Base-by-base conservation (phyloP, 805 yeast genomes). In the Saccharomycopsis microspora region DNA sequence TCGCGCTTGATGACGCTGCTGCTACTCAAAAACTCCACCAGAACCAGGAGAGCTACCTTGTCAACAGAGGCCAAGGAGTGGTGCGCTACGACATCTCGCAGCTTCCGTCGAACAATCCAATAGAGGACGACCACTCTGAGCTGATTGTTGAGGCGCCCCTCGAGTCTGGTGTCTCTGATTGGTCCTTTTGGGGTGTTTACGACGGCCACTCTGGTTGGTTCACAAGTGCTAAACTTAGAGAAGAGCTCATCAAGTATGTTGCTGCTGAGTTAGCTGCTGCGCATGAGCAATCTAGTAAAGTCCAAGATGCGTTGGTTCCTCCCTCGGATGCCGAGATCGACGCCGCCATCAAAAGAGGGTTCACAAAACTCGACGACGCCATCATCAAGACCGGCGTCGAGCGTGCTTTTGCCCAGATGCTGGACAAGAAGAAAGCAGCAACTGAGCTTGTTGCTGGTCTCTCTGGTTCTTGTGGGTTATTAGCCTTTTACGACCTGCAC, bases 161-260 rank as follows among this genome's bases (percentile, higher is more conserved):
- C n/a, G 62, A 69, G 43, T 54, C 52, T n/a, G 60, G 73, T 54
- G 55, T 58, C 28, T 64, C 68, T 5, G 96, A 90, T 62, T 82
- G 96, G 84, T 83, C 85, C 75, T 87, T 93, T 60, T 93, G 95
- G 76, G 96, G 97, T 4, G 78, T 93, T 0, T 90, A 82, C 61
- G 98, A 93, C 64, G 98, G 98, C 8, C 98, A 93, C 64, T 88
- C 95, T 3, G 98, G 98, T 28, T 88, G 95, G 80, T 85, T 85
- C 54, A 93, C 98, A 1, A 79, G 90, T 48, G 75, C 85, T n/a
- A 85, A 81, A 61, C 72, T 93, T 52, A 73, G 95, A 52, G 93
- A 87, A 54, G 79, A 79, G 54, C 69, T 93, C 54, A 78, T 93
- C 32, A 77, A 78, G 48, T 76, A 74, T 55, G 93, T 93, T n/a